phyloP scores from a whole-genome alignment of 345 rosid genomes.

The Citrus medica region DNA sequence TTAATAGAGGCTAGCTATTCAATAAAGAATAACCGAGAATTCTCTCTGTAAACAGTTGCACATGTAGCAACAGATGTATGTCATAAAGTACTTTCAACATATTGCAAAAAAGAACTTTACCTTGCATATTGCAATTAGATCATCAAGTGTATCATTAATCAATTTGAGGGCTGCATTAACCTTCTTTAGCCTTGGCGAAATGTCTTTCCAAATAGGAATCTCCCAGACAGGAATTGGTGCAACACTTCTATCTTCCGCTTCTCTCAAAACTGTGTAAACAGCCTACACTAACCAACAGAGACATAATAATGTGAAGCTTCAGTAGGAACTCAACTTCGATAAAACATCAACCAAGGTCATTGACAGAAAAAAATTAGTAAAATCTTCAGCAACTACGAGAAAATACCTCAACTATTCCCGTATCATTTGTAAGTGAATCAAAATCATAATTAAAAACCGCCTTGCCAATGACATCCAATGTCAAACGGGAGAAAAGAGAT shows the following conservation, averaged over 20 bases:
- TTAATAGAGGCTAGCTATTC: too few species aligned
- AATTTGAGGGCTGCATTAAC: conserved; percentile 70
- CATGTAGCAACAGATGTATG: background rate
- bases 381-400: background rate
- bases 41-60: background rate
- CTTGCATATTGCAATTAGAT: conserved; percentile 85
- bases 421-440: conserved; percentile 85
- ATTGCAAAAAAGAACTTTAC: conserved; percentile 29
- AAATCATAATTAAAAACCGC: conserved; percentile 95
- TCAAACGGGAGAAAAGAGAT: conserved; percentile 91
- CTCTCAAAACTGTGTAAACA: conserved; percentile 84
- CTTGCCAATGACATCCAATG: conserved; percentile 89
- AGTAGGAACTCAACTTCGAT: background rate
- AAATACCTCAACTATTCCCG: conserved; percentile 91
- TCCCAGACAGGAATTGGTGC: conserved; percentile 93
- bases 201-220: conserved; percentile 89
- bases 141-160: conserved; percentile 70
- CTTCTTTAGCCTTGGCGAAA: conserved; percentile 82
- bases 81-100: background rate
- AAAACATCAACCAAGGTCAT: background rate
- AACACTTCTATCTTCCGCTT: conserved; percentile 96
- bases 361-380: background rate
- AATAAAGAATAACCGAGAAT: too few species aligned
- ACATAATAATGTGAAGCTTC: background rate
- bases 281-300: conserved; percentile 47